Evolutionary conservation across 805 yeast species (phyloP), one percentile per base, ranked within the genome.

Genomic region (Scheffersomyces coipomensis): DNA sequence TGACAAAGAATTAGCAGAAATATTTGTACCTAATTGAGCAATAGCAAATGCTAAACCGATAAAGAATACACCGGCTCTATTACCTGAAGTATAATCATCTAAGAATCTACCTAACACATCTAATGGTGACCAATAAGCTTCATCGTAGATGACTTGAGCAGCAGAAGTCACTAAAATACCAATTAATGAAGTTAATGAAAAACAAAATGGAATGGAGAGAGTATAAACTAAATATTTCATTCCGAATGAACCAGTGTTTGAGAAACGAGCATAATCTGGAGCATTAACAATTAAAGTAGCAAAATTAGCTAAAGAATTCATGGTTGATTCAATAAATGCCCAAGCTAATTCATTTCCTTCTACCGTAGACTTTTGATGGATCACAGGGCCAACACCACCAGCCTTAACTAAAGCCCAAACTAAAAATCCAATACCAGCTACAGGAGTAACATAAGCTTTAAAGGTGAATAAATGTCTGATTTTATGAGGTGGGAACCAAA

Each of bases 281-380:
- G 93, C 86, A 64, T 88, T 88, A 38, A 85, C 76, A 54, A 89
- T 85, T 53, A 88, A 73, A n/a, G 96, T 85, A 4, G 95, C 93
- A 55, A 88, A 88, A 64, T 88, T 88, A 19, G 95, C 86, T 45
- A 88, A 66, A 16, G 89, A 75, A 62, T 81, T 83, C 95, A 89
- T 85, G 23, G 81, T 71, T 4, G 91, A 78, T 49, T 74, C 73
- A 38, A 88, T 77, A 56, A 88, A 88, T 0, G 86, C 88, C 97
- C 97, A 89, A 19, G 78, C 88, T 47, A 82, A 76, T 2, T 64
- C 83, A 11, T 80, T 64, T 7, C 89, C 86, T 16, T 64, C 56
- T n/a, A 83, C 58, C 0, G 66, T 53, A 2, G 61, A 50, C 5
- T 68, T 63, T 47, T 80, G 83, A 40, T 71, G 77, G 35, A 86